Percentiles rank a stretch among this genome's conserved stretches.
These are phyloP conservation scores for Picea mariana DNA, from an alignment of 83 land plant genomes.

Conservation along the genomic window DNA sequence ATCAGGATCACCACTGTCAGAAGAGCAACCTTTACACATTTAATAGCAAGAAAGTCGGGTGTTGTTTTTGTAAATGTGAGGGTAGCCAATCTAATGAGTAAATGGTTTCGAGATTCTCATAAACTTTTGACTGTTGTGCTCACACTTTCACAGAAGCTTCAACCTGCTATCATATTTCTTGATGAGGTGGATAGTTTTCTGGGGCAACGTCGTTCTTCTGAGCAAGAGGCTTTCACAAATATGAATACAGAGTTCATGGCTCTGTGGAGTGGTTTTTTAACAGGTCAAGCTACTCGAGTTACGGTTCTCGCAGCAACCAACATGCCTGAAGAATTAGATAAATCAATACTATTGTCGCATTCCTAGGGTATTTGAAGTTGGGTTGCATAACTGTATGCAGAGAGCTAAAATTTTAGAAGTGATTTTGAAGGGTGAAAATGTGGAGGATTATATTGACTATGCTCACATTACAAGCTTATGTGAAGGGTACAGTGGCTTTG, in stretches of 20 bases:
- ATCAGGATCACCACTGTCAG: too few species aligned
- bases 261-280: constrained; percentile 95
- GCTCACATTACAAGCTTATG: constrained; percentile 69
- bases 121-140: constrained; percentile 90
- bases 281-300: constrained; percentile 91
- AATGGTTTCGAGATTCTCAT: constrained; percentile 99
- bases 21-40: too few species aligned
- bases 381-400: constrained; percentile 68
- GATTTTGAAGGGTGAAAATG: constrained; percentile 78
- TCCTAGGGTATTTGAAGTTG: constrained; percentile 92
- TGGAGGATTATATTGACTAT: constrained; percentile 65
- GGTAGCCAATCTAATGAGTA: constrained; percentile 89
- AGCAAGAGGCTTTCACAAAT: constrained; percentile 80
- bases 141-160: constrained; percentile 87
- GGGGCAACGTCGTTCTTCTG: constrained; percentile 83
- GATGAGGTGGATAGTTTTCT: constrained; percentile 98
- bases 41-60: constrained; percentile 88
- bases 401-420: constrained; percentile 82
- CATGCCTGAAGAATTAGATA: constrained; percentile 95
- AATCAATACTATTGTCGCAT: constrained; percentile 86
- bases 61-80: constrained; percentile 95
- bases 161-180: constrained; percentile 95
- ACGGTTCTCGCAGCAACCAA: constrained; percentile 98
- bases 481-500: constrained; percentile 94
- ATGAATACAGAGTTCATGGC: constrained; percentile 99